Evolutionary conservation across 306 rosid genomes (phyloP).

Genomic region (Cyamopsis tetragonoloba): DNA sequence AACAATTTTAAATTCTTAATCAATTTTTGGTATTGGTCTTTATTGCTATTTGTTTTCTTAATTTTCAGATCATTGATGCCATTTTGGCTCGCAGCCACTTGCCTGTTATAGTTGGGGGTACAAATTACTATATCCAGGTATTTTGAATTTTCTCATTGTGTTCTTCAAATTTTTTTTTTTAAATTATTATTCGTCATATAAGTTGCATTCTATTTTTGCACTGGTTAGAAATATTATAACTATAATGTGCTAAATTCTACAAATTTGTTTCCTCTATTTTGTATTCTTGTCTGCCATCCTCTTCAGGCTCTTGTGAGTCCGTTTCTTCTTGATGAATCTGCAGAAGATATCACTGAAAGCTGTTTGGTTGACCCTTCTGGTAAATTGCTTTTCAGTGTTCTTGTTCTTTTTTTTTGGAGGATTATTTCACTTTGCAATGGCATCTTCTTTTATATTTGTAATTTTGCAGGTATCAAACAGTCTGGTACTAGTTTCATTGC

Average conservation of each 20-base stretch:
- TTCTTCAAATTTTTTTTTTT: background rate
- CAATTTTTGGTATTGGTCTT: background rate
- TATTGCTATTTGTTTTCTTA: background rate
- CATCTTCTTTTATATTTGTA: conserved; percentile 11
- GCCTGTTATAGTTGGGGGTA: conserved; percentile 94
- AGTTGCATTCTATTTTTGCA: background rate
- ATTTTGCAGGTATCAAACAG: conserved; percentile 34
- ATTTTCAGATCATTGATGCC: conserved; percentile 64
- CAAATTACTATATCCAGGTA: conserved; percentile 92
- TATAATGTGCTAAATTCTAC: background rate
- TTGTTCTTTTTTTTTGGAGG: background rate
- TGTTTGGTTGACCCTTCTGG: conserved; percentile 37
- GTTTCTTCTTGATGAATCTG: conserved; percentile 73
- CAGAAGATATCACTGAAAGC: conserved; percentile 42
- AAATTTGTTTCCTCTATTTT: background rate
- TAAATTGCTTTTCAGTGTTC: conserved; percentile 23
- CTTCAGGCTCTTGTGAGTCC: conserved; percentile 82
- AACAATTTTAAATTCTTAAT: too few species aligned
- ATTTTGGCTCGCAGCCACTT: conserved; percentile 60
- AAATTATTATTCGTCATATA: background rate
- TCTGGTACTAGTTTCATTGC: conserved; percentile 18
- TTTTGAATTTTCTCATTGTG: background rate
- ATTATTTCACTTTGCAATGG: background rate
- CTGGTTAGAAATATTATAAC: background rate
- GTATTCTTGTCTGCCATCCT: background rate